These are phyloP conservation scores for Amaranthus cruentus DNA, from an alignment of 148 eudicot genomes.

Conservation along the genomic window DNA sequence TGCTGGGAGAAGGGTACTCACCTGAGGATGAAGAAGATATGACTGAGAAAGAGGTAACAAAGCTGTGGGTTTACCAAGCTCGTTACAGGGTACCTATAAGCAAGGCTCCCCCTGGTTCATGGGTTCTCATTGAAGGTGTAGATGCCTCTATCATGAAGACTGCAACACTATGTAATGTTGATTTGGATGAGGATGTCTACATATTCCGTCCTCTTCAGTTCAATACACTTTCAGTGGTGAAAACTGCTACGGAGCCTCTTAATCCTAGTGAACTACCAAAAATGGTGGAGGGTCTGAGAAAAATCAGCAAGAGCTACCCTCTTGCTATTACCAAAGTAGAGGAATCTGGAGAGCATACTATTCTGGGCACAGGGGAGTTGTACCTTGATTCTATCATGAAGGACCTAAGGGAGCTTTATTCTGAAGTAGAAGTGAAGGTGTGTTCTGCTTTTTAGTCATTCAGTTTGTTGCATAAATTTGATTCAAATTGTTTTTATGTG, in stretches of 20 bases:
- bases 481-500: background rate
- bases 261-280: slow-evolving; percentile 98
- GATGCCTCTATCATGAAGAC: slow-evolving; percentile 99
- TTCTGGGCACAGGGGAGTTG: slow-evolving; percentile 91
- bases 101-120: slow-evolving; percentile 97
- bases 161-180: slow-evolving; percentile 78
- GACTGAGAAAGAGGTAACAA: slow-evolving; percentile 98
- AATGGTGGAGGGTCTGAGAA: slow-evolving; percentile 99
- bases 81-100: slow-evolving; percentile 93
- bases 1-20: slow-evolving; percentile 96
- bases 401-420: slow-evolving; percentile 95
- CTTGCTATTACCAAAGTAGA: slow-evolving; percentile 98
- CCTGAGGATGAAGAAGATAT: slow-evolving; percentile 99
- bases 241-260: slow-evolving; percentile 97
- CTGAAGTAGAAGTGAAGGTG: slow-evolving; percentile 99
- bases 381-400: slow-evolving; percentile 99
- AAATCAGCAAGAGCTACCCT: slow-evolving; percentile 97
- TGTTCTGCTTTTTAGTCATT: background rate
- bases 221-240: slow-evolving; percentile 97
- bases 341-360: slow-evolving; percentile 98
- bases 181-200: slow-evolving; percentile 77
- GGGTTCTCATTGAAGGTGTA: slow-evolving; percentile 99
- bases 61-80: slow-evolving; percentile 96
- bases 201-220: slow-evolving; percentile 94
- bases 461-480: background rate